phyloP scores from a whole-genome alignment of 495 filamentous ascomycete genomes.

The Hypoxylon fuscum region DNA sequence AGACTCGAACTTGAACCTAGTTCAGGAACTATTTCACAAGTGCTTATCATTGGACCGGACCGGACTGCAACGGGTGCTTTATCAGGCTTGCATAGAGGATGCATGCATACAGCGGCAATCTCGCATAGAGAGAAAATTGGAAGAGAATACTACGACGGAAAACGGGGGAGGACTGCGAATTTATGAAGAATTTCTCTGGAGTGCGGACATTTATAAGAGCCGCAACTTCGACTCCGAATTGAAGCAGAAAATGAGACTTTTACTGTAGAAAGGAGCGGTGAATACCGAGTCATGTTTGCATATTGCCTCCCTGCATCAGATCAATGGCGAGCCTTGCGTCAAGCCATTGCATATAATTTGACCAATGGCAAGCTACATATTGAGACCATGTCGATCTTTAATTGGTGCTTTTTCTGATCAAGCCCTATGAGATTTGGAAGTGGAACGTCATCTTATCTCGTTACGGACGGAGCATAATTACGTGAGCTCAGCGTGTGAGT shows the following conservation, averaged over 20 bases:
- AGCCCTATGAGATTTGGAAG: conserved; percentile 10
- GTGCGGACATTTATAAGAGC: not conserved
- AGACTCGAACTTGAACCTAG: not conserved
- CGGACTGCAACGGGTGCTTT: too few species aligned
- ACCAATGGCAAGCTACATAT: conserved; percentile 20
- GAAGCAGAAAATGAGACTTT: not conserved
- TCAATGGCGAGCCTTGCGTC: not conserved
- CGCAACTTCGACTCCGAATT: conserved; percentile 10
- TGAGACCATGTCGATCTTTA: conserved; percentile 4
- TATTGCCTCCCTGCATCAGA: not conserved
- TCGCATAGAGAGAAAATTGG: not conserved
- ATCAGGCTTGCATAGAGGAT: too few species aligned
- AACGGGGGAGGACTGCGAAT: conserved; percentile 4
- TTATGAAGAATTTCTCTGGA: conserved; percentile 2
- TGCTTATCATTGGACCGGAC: not conserved
- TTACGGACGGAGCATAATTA: not conserved
- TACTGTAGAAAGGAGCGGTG: conserved; percentile 18
- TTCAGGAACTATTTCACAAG: not conserved
- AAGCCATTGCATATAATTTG: not conserved
- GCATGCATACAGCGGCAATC: not conserved
- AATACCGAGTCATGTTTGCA: conserved; percentile 2
- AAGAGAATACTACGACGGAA: not conserved
- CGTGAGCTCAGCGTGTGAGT: conserved; percentile 11
- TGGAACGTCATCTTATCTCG: conserved; percentile 6
- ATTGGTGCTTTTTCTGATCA: conserved; percentile 6